These are phyloP conservation scores for Panaeolus papilionaceus DNA, from an alignment of 768 basidiomycete species.

Conservation along the genomic window DNA sequence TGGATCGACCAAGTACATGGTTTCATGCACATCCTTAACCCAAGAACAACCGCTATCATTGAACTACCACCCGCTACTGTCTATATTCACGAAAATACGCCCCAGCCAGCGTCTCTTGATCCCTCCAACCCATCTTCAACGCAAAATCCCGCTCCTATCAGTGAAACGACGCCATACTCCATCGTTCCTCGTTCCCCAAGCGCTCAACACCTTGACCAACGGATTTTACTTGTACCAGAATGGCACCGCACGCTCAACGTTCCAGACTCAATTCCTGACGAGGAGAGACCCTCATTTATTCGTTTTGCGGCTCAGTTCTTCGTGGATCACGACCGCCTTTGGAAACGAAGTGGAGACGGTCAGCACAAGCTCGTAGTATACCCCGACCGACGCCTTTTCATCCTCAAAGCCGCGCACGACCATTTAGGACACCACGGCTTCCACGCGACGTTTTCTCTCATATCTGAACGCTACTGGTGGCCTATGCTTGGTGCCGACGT, in stretches of 20 bases:
- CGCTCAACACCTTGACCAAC: not conserved
- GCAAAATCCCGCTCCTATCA: not conserved
- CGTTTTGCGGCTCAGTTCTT: not conserved
- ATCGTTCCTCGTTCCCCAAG: not conserved
- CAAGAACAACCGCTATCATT: too few species aligned
- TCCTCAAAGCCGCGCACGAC: slow-evolving; percentile 26
- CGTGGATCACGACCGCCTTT: too few species aligned
- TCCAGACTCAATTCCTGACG: not conserved
- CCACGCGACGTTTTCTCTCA: not conserved
- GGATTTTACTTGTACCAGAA: slow-evolving; percentile 7
- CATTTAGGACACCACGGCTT: slow-evolving; percentile 37
- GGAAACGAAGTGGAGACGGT: too few species aligned
- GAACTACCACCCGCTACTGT: too few species aligned
- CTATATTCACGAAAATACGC: too few species aligned
- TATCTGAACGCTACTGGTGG: slow-evolving; percentile 40
- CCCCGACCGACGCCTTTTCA: slow-evolving; percentile 11
- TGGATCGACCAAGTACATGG: too few species aligned
- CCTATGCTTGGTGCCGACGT: slow-evolving; percentile 32
- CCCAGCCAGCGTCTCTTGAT: too few species aligned
- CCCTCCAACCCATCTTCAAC: too few species aligned
- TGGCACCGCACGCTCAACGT: slow-evolving; percentile 15
- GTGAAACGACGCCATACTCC: not conserved
- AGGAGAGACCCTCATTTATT: slow-evolving; percentile 10
- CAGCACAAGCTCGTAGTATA: not conserved
- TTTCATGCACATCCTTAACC: too few species aligned